Evolutionary conservation across 2,329 filamentous ascomycete species (phyloP).

Genomic region (Aspergillus puulaauensis): DNA sequence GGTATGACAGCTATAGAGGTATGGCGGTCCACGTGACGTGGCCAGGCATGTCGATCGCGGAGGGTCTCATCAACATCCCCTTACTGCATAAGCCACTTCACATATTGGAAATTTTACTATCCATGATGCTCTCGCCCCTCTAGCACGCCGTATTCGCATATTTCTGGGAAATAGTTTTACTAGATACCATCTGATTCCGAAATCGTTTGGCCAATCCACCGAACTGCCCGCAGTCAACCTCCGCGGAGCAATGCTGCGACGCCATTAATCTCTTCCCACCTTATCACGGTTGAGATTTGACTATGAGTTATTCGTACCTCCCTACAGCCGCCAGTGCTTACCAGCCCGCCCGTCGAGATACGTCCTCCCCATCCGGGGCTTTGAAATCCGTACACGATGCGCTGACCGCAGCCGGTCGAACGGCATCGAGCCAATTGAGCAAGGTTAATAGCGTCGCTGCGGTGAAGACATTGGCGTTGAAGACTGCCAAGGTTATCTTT

Average conservation of each 20-base stretch:
- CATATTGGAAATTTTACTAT: neutral
- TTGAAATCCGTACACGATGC: constrained; percentile 16
- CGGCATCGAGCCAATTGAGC: constrained; percentile 9
- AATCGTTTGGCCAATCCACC: neutral
- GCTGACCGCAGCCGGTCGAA: constrained; percentile 3
- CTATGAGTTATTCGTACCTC: constrained; percentile 38
- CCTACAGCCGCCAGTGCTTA: constrained; percentile 26
- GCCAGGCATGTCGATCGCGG: neutral
- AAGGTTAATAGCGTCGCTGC: constrained; percentile 14
- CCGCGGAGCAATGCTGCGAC: constrained; percentile 20
- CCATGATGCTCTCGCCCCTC: neutral
- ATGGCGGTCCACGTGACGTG: neutral
- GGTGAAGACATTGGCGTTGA: constrained; percentile 16
- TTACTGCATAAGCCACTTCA: neutral
- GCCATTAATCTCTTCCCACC: constrained; percentile 15
- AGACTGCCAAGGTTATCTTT: constrained; percentile 21
- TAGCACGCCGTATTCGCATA: neutral
- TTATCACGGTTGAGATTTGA: constrained; percentile 15
- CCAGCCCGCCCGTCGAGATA: constrained; percentile 23
- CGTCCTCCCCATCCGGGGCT: constrained; percentile 13
- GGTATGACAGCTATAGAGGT: too few relatives aligned
- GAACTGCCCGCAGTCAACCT: constrained; percentile 1
- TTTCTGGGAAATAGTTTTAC: neutral
- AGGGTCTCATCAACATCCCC: neutral
- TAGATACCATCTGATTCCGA: neutral